These are phyloP conservation scores for Cucumis cinereus DNA, from an alignment of 306 rosid genomes.

Conservation along the genomic window DNA sequence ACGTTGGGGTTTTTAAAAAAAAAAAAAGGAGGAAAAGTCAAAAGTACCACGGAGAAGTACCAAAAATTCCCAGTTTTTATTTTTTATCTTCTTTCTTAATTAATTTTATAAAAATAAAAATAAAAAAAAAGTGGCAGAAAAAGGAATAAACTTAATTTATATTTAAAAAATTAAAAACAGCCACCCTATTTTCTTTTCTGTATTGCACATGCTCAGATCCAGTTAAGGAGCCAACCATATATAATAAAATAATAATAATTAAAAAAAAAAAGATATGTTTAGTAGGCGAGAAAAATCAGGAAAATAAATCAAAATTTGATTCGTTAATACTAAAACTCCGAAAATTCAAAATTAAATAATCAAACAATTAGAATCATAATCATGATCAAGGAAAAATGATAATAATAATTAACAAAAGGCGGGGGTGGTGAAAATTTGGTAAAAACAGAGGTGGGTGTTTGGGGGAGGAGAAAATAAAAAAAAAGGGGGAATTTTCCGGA, in stretches of 20 bases:
- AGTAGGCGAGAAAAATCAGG: constrained; percentile 13
- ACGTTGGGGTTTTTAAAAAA: neutral
- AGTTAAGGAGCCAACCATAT: neutral
- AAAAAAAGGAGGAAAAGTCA: neutral
- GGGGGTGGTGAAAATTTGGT: neutral
- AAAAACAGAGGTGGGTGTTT: neutral
- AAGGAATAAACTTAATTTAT: neutral
- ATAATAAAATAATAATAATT: neutral
- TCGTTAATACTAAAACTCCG: neutral
- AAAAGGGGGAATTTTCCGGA: neutral
- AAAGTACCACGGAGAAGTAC: constrained; percentile 68
- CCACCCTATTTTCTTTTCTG: neutral
- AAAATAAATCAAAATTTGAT: neutral
- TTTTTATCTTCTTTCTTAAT: neutral
- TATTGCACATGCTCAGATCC: constrained; percentile 9
- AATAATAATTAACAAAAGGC: neutral
- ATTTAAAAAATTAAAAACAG: neutral
- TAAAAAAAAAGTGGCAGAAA: neutral
- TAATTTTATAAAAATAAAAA: neutral
- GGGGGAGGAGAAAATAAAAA: neutral
- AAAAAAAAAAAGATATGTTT: constrained; percentile 15
- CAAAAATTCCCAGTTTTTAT: constrained; percentile 7
- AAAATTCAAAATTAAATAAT: neutral
- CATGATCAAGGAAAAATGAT: neutral
- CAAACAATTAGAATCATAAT: neutral